Base-by-base conservation (phyloP, 176 grass and related monocot genomes). In the Lolium perenne region DNA sequence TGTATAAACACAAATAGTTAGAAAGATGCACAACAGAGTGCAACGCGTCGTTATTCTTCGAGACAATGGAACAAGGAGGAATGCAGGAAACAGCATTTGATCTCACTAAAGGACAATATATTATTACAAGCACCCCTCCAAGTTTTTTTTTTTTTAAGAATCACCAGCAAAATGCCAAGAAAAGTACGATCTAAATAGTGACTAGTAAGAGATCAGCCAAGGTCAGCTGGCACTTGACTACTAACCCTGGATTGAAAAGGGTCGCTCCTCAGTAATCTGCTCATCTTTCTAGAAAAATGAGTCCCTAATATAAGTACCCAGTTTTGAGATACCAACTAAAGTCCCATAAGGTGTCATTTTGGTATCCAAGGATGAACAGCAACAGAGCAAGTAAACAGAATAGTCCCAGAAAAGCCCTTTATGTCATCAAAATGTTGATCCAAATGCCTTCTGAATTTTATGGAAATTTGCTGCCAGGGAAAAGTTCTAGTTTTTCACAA, bases 41-140 rank as follows among this genome's bases (percentile, higher is more conserved):
- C 32, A 17, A 67, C 17, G 26, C 29, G 29, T 38, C 64, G 2
- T 68, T 38, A 65, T 18, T 38, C 65, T 68, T 41, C 16, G 2
- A 40, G 66, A 41, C 66, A 40, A 41, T 69, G 66, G 32, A 69
- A 69, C 16, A 9, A 18, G 65, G 35, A 41, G 66, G 66, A 69
- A 69, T 69, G 66, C 35, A 41, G 1, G 7, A 69, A 20, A 20
- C 32, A 18, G 7, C 35, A 69, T 41, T 10, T 69, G 7, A 41
- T 69, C 35, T 20, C 32, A 69, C 66, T 41, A 17, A 38, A 15
- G 15, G 66, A 69, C 9, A 66, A 66, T 40, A 15, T 4, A 8
- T 41, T 68, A 69, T 17, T 69, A 20, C 66, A 69, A 20, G 16
- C 35, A 69, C 66, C 66, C 65, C 35, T 69, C 66, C 66, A n/a